Evolutionary conservation across 768 basidiomycete genomes (phyloP).

Genomic region (Auriculariales sp.): DNA sequence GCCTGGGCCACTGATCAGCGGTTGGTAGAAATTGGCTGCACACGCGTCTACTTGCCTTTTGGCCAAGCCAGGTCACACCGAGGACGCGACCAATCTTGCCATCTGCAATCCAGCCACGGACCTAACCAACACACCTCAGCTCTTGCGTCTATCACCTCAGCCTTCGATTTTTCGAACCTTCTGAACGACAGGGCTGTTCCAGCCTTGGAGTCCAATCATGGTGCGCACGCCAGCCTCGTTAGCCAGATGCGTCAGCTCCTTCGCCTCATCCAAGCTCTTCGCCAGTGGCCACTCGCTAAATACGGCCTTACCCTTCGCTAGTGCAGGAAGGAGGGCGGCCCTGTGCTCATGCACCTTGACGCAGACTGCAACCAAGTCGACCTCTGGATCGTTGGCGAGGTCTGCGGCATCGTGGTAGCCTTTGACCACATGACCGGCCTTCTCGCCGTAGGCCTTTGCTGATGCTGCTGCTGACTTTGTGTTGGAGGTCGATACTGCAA

Average conservation of each 20-base stretch:
- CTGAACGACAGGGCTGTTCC: slow-evolving; percentile 14
- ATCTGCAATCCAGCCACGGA: background rate
- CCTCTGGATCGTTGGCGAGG: slow-evolving; percentile 21
- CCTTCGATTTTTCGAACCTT: slow-evolving; percentile 14
- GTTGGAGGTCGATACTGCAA: slow-evolving; percentile 22
- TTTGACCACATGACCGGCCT: slow-evolving; percentile 16
- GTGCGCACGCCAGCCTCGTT: slow-evolving; percentile 16
- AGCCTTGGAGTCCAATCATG: slow-evolving; percentile 22
- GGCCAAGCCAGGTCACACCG: background rate
- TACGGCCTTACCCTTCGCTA: slow-evolving; percentile 23
- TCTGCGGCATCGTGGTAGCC: slow-evolving; percentile 17
- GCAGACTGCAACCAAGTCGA: slow-evolving; percentile 22
- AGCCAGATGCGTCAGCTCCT: slow-evolving; percentile 20
- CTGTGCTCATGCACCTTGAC: slow-evolving; percentile 21
- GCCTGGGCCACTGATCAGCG: background rate
- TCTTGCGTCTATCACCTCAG: background rate
- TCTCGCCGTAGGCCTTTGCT: slow-evolving; percentile 16
- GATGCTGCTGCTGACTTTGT: slow-evolving; percentile 17
- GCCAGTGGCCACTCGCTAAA: slow-evolving; percentile 30
- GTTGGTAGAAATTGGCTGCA: background rate
- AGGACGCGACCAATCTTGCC: background rate
- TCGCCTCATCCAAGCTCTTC: slow-evolving; percentile 16
- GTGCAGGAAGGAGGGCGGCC: slow-evolving; percentile 16
- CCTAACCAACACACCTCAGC: background rate
- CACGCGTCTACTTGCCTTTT: background rate